Base-by-base conservation (phyloP, 148 eudicot genomes). In the Amaranthus hypochondriacus region DNA sequence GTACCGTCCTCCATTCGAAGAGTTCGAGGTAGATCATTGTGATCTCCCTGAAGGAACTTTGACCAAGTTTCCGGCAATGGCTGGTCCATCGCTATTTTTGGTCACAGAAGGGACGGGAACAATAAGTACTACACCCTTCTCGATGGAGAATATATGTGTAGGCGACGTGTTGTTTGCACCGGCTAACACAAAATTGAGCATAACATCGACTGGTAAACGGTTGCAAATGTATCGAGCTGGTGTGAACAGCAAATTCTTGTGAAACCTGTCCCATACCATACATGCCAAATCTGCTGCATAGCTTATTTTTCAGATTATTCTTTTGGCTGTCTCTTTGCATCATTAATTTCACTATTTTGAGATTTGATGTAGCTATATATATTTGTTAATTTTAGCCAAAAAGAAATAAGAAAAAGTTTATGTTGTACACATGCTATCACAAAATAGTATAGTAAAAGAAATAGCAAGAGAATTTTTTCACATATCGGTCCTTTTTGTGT, bases 11-110 rank as follows among this genome's bases (percentile, higher is more conserved):
- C 90, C 88, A 47, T 92, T 92, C 63, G 93, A 95, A 66, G 98
- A 95, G 83, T 95, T 92, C 73, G 98, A 95, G 84, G 93, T 95
- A 3, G 98, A 92, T 62, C 86, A 74, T 10, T 92, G 96, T 53
- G 62, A 80, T 53, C 86, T 95, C 4, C 80, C 88, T 7, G 69
- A 67, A 57, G 89, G 83, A 48, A 69, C 73, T 52, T 78, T 84
- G 7, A 73, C 77, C 55, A 74, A 65, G 11, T 87, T 95, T 48
- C 86, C 92, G 0, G 75, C 86, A 12, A 69, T 82, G 58, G 81
- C 89, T 2, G 90, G 96, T 50, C 99, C 99, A 42, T 92, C 97
- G 11, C 65, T 95, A 49, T 92, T 87, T 69, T 51, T 95, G 70
- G 84, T 95, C 54, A 79, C 79, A 5, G 82, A 69, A 46, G 98